Conservation (phyloP, 192 early-diverging fungal genomes). For the Entomortierella chlamydospora region DNA sequence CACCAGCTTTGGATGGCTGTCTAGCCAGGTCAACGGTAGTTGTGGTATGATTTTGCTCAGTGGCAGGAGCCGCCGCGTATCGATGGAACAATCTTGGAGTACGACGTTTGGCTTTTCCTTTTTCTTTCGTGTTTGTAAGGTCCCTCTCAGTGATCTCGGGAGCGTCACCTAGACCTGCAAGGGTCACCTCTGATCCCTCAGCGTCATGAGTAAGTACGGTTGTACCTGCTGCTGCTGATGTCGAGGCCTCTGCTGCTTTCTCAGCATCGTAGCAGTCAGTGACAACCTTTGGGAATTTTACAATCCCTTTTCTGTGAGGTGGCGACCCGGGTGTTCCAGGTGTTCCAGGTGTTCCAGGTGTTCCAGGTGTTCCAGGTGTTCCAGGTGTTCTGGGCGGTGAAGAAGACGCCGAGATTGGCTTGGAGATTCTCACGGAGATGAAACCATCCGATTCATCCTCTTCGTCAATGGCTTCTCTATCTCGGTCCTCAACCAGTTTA, state of each 20-base stretch:
- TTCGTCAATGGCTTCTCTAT: neutral
- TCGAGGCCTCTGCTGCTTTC: neutral
- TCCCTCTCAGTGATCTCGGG: neutral
- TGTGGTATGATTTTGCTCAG: neutral
- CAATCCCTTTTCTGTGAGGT: constrained; percentile 20
- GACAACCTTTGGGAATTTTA: constrained; percentile 31
- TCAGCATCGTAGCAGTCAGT: constrained; percentile 8
- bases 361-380: too few species aligned
- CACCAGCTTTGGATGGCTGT: constrained; percentile 50
- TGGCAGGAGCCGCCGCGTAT: neutral
- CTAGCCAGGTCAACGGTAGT: constrained; percentile 16
- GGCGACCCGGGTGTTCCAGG: constrained; percentile 19
- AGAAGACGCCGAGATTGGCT: too few species aligned
- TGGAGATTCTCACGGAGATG: too few species aligned
- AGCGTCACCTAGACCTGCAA: neutral
- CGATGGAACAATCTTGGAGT: constrained; percentile 13
- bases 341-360: too few species aligned
- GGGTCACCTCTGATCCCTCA: constrained; percentile 24
- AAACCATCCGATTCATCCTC: neutral
- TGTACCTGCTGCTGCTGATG: neutral
- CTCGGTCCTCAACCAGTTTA: constrained; percentile 9
- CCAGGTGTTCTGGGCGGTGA: too few species aligned
- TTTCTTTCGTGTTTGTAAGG: neutral
- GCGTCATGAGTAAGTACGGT: constrained; percentile 5
- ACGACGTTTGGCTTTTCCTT: constrained; percentile 9